Base-by-base conservation (phyloP, 139 green algal species). In the Parachlorella kessleri region DNA sequence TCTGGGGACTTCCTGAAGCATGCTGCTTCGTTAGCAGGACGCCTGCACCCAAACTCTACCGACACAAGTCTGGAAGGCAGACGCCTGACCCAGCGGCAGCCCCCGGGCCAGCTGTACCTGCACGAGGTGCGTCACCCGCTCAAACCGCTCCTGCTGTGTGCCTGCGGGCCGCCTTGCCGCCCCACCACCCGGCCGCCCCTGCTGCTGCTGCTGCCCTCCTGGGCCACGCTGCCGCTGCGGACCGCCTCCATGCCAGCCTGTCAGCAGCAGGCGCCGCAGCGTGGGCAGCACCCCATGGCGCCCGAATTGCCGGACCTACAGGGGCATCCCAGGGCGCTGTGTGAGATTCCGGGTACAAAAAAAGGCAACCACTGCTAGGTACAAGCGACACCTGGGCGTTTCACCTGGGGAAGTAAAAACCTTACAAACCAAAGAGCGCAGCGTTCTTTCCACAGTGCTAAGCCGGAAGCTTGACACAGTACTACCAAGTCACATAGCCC, bases 141-240 rank as follows among this genome's bases (percentile, higher is more conserved):
- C 75, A 35, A 81, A 54, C 6, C 75, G 42, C 48, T 81, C n/a
- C 0, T 66, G 48, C 33, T 42, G 75, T 4, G 66, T 81, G 66
- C 65, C 55, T 39, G 38, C 63, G n/a, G n/a, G n/a, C n/a, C n/a
- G n/a, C n/a, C n/a, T n/a, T 28, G 40, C 32, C 9, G 30, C 8
- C 1, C 66, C 40, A 33, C 37, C 32, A n/a, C 59, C n/a, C 41
- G 26, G 36, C 75, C 37, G 53, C 4, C 42, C 42, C 28, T 35
- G n/a, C 66, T 73, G 68, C 68, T 55, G 65, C 65, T 18, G 7
- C 65, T 71, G 21, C 32, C 6, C 39, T n/a, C n/a, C n/a, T n/a
- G n/a, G n/a, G n/a, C n/a, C n/a, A n/a, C n/a, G n/a, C n/a, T n/a
- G 48, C 48, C 48, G 48, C 14, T 14, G 48, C 14, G 48, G 48